Evolutionary conservation across 2,329 filamentous ascomycete species (phyloP).

Genomic region (Cercospora berteroae): DNA sequence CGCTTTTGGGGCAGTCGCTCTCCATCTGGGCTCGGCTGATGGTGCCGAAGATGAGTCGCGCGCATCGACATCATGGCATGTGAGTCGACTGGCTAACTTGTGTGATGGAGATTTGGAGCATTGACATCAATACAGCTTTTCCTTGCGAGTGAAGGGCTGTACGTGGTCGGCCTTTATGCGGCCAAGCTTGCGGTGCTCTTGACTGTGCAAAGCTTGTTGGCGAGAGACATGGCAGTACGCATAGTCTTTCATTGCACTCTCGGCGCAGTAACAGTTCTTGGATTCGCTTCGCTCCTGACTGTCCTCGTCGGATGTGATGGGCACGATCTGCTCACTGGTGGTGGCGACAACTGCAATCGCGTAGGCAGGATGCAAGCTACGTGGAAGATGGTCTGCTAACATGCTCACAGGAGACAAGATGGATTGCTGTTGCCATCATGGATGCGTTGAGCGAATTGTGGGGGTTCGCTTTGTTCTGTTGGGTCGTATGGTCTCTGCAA

Average conservation of each 20-base stretch:
- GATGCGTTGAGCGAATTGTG: slow-evolving; percentile 18
- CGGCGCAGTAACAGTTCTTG: slow-evolving; percentile 6
- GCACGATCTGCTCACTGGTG: slow-evolving; percentile 2
- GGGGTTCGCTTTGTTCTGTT: slow-evolving; percentile 18
- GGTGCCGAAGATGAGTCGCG: not conserved
- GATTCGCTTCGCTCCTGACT: slow-evolving; percentile 8
- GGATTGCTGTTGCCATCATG: slow-evolving; percentile 14
- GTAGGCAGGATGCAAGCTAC: not conserved
- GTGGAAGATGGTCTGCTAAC: not conserved
- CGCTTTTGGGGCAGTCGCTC: slow-evolving; percentile 13
- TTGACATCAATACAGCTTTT: slow-evolving; percentile 10
- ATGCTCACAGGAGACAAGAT: not conserved
- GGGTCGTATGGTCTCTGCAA: slow-evolving; percentile 16
- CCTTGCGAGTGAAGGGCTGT: slow-evolving; percentile 18
- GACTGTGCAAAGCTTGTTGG: slow-evolving; percentile 15
- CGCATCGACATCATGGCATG: slow-evolving; percentile 11
- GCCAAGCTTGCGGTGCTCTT: slow-evolving; percentile 20
- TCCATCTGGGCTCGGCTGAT: slow-evolving; percentile 14
- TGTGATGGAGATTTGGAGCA: not conserved
- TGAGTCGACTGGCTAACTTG: not conserved
- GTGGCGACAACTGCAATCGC: not conserved
- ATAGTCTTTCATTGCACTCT: slow-evolving; percentile 15
- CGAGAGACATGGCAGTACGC: slow-evolving; percentile 15
- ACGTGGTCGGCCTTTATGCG: slow-evolving; percentile 9
- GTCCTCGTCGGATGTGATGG: slow-evolving; percentile 15